Base-by-base conservation (phyloP, 805 yeast genomes). In the Pichia insulana region DNA sequence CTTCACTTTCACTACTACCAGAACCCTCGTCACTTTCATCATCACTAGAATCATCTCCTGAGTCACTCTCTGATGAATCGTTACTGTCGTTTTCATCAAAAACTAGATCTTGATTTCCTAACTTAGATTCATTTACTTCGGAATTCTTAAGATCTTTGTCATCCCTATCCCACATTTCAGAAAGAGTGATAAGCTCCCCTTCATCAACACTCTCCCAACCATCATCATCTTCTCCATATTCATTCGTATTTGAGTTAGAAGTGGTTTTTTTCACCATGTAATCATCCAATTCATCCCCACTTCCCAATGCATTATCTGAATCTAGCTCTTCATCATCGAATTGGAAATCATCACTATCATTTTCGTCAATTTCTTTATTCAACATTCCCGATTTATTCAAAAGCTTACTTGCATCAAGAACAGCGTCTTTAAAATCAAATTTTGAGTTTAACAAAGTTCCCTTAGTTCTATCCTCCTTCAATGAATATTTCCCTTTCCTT, bases 111-210 rank as follows among this genome's bases (percentile, higher is more conserved):
- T 52, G 47, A 33, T 56, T 46, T 37, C 53, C 37, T 4, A 19
- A 19, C 26, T 40, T 6, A 6, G 19, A 18, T 7, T 30, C 34
- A 7, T 44, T 35, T 34, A 33, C 27, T 19, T 34, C 26, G n/a
- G 26, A 34, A 30, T 43, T 22, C 15, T 17, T 38, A 27, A 40
- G 56, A 48, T 74, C 80, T 25, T 59, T 63, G 27, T 80, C 86
- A 57, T 85, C 92, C 62, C 77, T 61, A 55, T 83, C 96, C 95
- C 95, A 87, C 3, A 85, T 88, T 51, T 80, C 88, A n/a, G 95
- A 82, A 32, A 88, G 67, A 0, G 94, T 75, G 45, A 83, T 71
- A 41, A 88, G 69, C 50, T 86, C 83, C 26, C 62, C 67, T 56
- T 86, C 96, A 53, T 86, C 95, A 34, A 83, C 69, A 55, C 89